A percentile compares a stretch with the other conserved stretches of the same genome.
Conservation (phyloP, 2,329 filamentous ascomycete species). For the Venturiaceae sp. region DNA sequence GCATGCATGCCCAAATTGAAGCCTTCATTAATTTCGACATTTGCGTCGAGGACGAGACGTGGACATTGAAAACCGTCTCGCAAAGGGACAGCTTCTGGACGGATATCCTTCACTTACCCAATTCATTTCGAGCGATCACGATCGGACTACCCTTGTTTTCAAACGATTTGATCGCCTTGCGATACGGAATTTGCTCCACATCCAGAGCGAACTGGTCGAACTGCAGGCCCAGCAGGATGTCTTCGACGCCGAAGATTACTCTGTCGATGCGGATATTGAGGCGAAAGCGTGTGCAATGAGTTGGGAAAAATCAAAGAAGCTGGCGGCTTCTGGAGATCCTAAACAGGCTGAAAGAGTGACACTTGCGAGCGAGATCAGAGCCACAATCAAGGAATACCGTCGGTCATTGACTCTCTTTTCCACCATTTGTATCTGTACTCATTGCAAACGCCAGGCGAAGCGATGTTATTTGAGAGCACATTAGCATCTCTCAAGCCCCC, state of each 20-base stretch:
- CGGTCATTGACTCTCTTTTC: background rate
- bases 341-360: slow-evolving; percentile 5
- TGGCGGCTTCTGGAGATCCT: background rate
- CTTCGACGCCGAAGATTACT: slow-evolving; percentile 11
- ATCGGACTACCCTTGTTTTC: slow-evolving; percentile 14
- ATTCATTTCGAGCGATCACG: slow-evolving; percentile 14
- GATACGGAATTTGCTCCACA: slow-evolving; percentile 12
- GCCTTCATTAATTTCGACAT: too few relatives aligned
- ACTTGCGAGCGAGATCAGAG: background rate
- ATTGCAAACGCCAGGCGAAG: too few relatives aligned
- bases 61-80: too few relatives aligned
- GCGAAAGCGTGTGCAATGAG: background rate
- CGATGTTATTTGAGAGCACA: too few relatives aligned
- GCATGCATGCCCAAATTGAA: too few relatives aligned
- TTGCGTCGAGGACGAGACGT: too few relatives aligned
- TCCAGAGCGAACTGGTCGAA: slow-evolving; percentile 12
- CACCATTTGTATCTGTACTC: too few relatives aligned
- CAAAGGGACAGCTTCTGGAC: too few relatives aligned
- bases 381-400: slow-evolving; percentile 8
- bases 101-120: slow-evolving; percentile 14
- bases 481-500: too few relatives aligned
- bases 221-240: slow-evolving; percentile 8
- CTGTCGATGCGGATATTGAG: background rate
- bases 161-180: slow-evolving; percentile 12
- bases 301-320: slow-evolving; percentile 2